A percentile compares a stretch with the other conserved stretches of the same genome.
These are phyloP conservation scores for Rhodotorula paludigena DNA, from an alignment of 768 basidiomycete genomes.

Conservation along the genomic window DNA sequence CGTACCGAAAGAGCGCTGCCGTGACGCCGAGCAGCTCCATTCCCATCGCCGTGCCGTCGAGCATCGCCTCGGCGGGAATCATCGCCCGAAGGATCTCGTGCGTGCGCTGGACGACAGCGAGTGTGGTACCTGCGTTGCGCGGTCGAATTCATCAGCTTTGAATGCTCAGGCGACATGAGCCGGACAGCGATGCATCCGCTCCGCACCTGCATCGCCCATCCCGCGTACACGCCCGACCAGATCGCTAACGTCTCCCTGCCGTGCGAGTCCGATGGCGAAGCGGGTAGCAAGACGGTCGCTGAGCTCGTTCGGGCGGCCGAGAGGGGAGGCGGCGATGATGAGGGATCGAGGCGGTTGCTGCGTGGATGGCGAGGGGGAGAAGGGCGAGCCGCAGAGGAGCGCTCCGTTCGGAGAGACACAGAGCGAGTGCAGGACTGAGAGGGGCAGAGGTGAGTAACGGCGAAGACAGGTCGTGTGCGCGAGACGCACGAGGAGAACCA, in stretches of 20 bases:
- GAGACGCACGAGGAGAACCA: neutral
- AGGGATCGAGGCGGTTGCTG: neutral
- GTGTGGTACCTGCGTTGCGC: neutral
- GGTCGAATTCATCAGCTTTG: neutral
- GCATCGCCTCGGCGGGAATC: neutral
- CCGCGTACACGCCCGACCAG: neutral
- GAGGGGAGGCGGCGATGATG: conserved; percentile 1
- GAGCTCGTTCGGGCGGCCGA: neutral
- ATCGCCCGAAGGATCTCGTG: neutral
- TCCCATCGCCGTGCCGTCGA: conserved; percentile 2
- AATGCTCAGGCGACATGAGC: neutral
- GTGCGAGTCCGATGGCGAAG: neutral
- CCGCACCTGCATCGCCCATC: neutral
- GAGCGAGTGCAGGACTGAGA: conserved; percentile 1
- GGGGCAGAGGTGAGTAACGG: no score
- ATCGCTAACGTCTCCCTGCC: neutral
- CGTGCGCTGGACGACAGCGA: neutral
- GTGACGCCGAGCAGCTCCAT: conserved; percentile 16
- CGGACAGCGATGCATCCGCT: neutral
- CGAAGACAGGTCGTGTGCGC: no score
- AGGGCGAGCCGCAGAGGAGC: conserved; percentile 7
- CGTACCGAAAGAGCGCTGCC: conserved; percentile 3
- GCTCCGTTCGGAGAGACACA: conserved; percentile 11
- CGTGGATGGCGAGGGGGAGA: neutral
- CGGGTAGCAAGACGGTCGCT: neutral